phyloP scores from a whole-genome alignment of 2,329 filamentous ascomycete genomes.

The Teratosphaeria gauchensis region DNA sequence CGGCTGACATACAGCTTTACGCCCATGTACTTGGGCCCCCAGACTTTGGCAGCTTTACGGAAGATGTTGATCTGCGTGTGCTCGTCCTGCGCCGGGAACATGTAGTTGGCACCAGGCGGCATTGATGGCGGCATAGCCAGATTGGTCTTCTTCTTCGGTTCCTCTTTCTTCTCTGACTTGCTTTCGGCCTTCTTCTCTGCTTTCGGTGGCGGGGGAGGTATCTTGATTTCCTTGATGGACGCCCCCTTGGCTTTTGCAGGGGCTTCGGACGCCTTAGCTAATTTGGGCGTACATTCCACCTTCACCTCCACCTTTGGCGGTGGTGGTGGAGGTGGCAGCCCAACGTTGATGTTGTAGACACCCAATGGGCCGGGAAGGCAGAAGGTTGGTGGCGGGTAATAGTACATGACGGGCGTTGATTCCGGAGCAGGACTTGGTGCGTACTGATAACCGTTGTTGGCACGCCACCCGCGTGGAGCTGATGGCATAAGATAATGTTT shows the following conservation, averaged over 20 bases:
- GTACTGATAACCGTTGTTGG: constrained; percentile 2
- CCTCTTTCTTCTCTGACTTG: constrained; percentile 1
- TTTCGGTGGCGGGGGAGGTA: constrained; percentile 1
- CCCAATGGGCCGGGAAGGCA: constrained; percentile 3
- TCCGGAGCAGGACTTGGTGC: constrained; percentile 1
- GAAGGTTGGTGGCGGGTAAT: neutral
- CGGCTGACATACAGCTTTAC: constrained; percentile 7
- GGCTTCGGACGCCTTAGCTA: neutral
- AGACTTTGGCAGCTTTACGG: constrained; percentile 14
- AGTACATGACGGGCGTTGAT: neutral
- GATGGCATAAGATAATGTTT: neutral
- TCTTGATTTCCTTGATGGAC: neutral
- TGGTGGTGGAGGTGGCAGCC: neutral
- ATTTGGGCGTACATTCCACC: neutral
- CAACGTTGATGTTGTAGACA: neutral
- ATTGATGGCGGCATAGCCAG: constrained; percentile 7
- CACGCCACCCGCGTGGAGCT: constrained; percentile 4
- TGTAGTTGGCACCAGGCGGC: constrained; percentile 14
- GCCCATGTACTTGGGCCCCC: constrained; percentile 13
- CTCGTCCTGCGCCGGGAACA: constrained; percentile 11
- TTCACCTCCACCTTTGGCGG: neutral
- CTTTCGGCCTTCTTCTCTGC: neutral
- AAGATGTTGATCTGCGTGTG: constrained; percentile 20
- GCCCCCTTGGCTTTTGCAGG: neutral
- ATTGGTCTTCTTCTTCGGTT: constrained; percentile 6